Conservation (phyloP, 1,139 yeast genomes). For the Debaryomyces robertsiae region DNA sequence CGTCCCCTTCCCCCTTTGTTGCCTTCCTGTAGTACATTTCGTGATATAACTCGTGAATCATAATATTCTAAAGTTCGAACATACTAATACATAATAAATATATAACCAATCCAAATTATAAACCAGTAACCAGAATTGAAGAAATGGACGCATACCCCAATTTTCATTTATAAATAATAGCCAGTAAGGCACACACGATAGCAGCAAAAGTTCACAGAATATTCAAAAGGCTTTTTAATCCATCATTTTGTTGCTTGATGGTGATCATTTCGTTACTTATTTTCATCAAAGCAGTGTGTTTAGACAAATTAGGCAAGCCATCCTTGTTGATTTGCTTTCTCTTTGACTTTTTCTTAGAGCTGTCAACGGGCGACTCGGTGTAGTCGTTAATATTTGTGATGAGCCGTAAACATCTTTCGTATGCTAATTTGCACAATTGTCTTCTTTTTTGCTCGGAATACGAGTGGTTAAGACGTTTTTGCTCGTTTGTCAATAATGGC, state of each 20-base stretch:
- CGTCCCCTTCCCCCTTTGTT: no score
- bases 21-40: no score
- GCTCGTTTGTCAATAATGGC: conserved; percentile 61
- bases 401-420: conserved; percentile 50
- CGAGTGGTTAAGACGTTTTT: conserved; percentile 72
- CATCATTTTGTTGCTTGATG: conserved; percentile 39
- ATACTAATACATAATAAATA: conserved; percentile 7
- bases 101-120: conserved; percentile 1
- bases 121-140: conserved; percentile 7
- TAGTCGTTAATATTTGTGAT: conserved; percentile 47
- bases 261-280: conserved; percentile 44
- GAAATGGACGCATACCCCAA: not conserved
- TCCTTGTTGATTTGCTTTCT: conserved; percentile 47
- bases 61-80: conserved; percentile 4
- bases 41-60: conserved; percentile 10
- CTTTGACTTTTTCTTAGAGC: conserved; percentile 36
- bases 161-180: not conserved
- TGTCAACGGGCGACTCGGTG: conserved; percentile 30
- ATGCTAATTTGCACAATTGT: conserved; percentile 65
- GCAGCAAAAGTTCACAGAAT: conserved; percentile 1
- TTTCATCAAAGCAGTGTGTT: conserved; percentile 47
- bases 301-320: conserved; percentile 51
- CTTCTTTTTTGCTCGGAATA: conserved; percentile 77
- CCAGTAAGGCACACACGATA: not conserved
- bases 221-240: conserved; percentile 26